These are phyloP conservation scores for Claviceps sorghi DNA, from an alignment of 2,329 filamentous ascomycete genomes.

Conservation along the genomic window DNA sequence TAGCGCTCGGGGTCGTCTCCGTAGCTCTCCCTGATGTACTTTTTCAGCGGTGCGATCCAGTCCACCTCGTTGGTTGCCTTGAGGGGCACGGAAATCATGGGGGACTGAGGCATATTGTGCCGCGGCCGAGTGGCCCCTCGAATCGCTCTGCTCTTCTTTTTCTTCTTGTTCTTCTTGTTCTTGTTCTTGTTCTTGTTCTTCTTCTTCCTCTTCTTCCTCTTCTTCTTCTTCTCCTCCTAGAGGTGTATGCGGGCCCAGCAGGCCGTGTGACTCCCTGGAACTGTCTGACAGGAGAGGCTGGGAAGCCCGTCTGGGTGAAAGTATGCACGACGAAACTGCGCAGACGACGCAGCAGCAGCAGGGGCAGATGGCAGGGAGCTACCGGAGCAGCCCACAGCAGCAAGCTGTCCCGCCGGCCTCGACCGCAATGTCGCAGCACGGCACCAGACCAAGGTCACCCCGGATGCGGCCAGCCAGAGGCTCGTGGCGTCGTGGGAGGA, in stretches of 20 bases:
- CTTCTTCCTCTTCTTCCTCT: too few relatives aligned
- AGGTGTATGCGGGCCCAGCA: background rate
- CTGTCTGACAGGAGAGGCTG: too few relatives aligned
- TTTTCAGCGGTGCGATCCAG: slow-evolving; percentile 85
- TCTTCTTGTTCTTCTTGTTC: too few relatives aligned
- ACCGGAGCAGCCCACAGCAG: slow-evolving; percentile 1
- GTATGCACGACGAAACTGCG: background rate
- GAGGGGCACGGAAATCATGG: slow-evolving; percentile 89
- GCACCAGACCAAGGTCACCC: slow-evolving; percentile 13
- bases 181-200: too few relatives aligned
- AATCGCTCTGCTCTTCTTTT: too few relatives aligned
- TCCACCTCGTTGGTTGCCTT: slow-evolving; percentile 96
- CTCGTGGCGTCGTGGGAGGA: too few relatives aligned
- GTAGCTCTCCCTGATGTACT: slow-evolving; percentile 85
- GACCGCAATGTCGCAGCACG: background rate
- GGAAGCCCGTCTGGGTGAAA: background rate
- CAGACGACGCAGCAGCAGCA: background rate
- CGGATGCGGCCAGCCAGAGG: slow-evolving; percentile 15
- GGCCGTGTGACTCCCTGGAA: too few relatives aligned
- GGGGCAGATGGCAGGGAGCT: slow-evolving; percentile 1
- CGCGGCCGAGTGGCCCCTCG: too few relatives aligned
- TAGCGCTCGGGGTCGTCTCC: slow-evolving; percentile 95
- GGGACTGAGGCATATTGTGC: slow-evolving; percentile 63
- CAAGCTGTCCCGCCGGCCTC: slow-evolving; percentile 1
- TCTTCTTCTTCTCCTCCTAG: too few relatives aligned